Percentiles rank a stretch among this genome's conserved stretches.
These are phyloP conservation scores for Volvox africanus DNA, from an alignment of 139 green algal species.

Conservation along the genomic window DNA sequence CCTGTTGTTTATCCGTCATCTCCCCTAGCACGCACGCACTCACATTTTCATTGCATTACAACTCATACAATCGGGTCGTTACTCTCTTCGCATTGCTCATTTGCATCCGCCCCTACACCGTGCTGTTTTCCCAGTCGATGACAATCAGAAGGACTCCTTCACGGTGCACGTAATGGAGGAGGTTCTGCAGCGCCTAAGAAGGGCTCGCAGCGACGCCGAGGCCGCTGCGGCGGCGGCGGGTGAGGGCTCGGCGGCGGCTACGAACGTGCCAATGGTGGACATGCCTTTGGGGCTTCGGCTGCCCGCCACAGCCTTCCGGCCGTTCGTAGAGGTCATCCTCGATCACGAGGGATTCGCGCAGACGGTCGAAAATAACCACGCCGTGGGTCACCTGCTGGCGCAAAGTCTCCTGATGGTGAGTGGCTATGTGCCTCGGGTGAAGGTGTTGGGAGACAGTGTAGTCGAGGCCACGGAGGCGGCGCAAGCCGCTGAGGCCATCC, in stretches of 20 bases:
- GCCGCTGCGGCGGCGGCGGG: neutral
- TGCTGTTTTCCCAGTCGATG: neutral
- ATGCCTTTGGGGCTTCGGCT: neutral
- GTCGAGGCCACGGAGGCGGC: too few species aligned
- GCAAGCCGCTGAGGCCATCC: too few species aligned
- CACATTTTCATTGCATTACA: too few species aligned
- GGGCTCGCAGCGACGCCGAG: neutral
- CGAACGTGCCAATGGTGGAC: neutral
- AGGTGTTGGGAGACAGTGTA: too few species aligned
- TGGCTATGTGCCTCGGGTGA: too few species aligned
- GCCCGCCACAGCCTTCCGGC: neutral
- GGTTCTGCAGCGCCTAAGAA: neutral
- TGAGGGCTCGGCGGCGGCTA: neutral
- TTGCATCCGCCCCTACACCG: too few species aligned
- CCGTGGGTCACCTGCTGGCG: slow-evolving; percentile 18
- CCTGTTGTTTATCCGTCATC: too few species aligned
- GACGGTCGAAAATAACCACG: slow-evolving; percentile 26
- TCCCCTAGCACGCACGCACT: too few species aligned
- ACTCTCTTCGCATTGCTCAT: too few species aligned
- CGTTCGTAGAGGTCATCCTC: slow-evolving; percentile 19
- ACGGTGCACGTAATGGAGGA: slow-evolving; percentile 26
- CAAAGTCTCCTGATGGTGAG: neutral
- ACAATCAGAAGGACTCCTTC: slow-evolving; percentile 13
- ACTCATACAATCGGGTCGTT: too few species aligned
- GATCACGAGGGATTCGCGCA: slow-evolving; percentile 28